A percentile compares a stretch with the other conserved stretches of the same genome.
These are phyloP conservation scores for Phytophthora pini DNA, from an alignment of 352 stramenopile species.

Conservation along the genomic window DNA sequence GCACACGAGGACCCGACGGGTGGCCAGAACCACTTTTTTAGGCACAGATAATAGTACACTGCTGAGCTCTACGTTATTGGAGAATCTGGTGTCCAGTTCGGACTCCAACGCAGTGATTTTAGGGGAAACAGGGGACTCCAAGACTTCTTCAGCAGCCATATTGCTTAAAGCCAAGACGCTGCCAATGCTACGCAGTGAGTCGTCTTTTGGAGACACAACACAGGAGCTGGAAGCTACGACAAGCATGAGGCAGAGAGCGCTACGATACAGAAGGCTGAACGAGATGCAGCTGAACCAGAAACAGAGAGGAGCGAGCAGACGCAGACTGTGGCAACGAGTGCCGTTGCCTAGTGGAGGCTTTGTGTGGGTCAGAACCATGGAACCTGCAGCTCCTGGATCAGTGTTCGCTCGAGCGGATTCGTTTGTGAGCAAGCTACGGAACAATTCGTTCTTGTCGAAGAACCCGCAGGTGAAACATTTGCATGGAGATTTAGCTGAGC, in stretches of 20 bases:
- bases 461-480: slow-evolving; percentile 53
- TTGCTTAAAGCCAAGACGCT: slow-evolving; percentile 43
- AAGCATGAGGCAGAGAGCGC: slow-evolving; percentile 56
- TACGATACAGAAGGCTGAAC: slow-evolving; percentile 70
- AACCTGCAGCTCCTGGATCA: slow-evolving; percentile 17
- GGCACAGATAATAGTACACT: slow-evolving; percentile 37
- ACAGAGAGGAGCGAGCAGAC: slow-evolving; percentile 57
- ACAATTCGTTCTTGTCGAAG: slow-evolving; percentile 65
- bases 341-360: slow-evolving; percentile 61
- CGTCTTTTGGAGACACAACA: slow-evolving; percentile 20
- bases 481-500: slow-evolving; percentile 57
- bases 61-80: slow-evolving; percentile 40
- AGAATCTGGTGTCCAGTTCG: slow-evolving; percentile 21
- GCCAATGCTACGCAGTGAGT: slow-evolving; percentile 32
- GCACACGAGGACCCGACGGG: slow-evolving; percentile 14
- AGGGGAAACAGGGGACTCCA: slow-evolving; percentile 11
- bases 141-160: slow-evolving; percentile 9
- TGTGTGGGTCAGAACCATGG: slow-evolving; percentile 67
- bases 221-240: slow-evolving; percentile 43
- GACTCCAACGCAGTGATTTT: slow-evolving; percentile 12
- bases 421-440: slow-evolving; percentile 59
- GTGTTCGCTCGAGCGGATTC: slow-evolving; percentile 47
- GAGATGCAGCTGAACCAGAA: slow-evolving; percentile 75
- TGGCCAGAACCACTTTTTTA: slow-evolving; percentile 38
- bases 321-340: slow-evolving; percentile 70